Evolutionary conservation across 1,284 basidiomycete species (phyloP).

Genomic region (Ustilago cynodontis): DNA sequence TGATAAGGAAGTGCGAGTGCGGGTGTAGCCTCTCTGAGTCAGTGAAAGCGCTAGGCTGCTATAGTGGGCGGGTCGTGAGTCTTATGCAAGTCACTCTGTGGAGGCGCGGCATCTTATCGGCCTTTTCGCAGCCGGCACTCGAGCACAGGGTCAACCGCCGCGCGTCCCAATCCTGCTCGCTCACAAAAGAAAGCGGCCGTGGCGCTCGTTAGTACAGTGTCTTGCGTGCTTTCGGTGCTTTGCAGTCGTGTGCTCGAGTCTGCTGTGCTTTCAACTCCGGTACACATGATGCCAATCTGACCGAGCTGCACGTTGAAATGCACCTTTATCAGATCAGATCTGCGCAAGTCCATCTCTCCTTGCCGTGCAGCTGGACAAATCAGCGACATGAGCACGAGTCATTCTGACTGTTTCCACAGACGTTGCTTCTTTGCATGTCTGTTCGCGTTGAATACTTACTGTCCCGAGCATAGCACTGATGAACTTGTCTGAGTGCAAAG

Average conservation of each 20-base stretch:
- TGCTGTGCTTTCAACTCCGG: not conserved
- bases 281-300: not conserved
- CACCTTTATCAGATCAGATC: conserved; percentile 19
- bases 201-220: not conserved
- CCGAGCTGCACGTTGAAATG: not conserved
- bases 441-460: no score
- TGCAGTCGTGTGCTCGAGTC: not conserved
- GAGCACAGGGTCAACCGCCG: not conserved
- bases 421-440: no score
- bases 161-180: conserved; percentile 7
- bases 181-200: conserved; percentile 1
- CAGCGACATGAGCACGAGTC: not conserved
- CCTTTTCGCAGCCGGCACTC: conserved; percentile 5
- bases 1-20: not conserved
- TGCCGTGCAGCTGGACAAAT: not conserved
- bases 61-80: not conserved
- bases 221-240: conserved; percentile 9
- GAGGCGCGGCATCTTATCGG: conserved; percentile 31
- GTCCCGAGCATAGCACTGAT: no score
- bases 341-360: not conserved
- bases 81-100: conserved; percentile 34
- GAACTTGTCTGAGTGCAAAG: no score
- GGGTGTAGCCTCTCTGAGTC: not conserved
- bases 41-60: not conserved
- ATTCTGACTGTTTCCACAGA: not conserved